Evolutionary conservation across 164 flowering plant genomes (phyloP).

Genomic region (Vitis labrusca): DNA sequence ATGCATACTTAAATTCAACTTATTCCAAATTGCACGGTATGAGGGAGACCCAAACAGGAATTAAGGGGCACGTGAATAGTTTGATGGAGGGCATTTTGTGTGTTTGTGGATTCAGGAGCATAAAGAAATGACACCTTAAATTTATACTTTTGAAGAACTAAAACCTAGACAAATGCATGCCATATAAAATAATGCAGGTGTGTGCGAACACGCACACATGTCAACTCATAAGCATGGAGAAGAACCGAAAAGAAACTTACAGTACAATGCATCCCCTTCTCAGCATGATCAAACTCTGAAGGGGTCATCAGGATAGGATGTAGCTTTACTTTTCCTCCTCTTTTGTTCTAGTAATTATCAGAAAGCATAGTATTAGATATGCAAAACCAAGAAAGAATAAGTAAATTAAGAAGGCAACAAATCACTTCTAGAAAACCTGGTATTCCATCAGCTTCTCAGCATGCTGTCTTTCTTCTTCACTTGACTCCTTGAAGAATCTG

Average conservation of each 20-base stretch:
- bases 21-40: too few relatives aligned
- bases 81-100: too few relatives aligned
- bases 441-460: constrained; percentile 44
- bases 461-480: constrained; percentile 44
- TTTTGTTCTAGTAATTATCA: constrained; percentile 21
- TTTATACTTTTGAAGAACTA: too few relatives aligned
- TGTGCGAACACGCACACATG: too few relatives aligned
- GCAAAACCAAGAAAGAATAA: neutral
- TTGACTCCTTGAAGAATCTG: constrained; percentile 44
- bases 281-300: constrained; percentile 37
- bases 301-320: constrained; percentile 25
- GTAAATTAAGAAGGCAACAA: neutral
- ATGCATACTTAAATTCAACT: too few relatives aligned
- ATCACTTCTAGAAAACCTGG: constrained; percentile 20
- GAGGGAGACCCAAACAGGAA: too few relatives aligned
- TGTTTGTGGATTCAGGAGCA: too few relatives aligned
- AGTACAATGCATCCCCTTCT: constrained; percentile 45
- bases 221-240: neutral
- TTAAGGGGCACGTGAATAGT: too few relatives aligned
- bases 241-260: constrained; percentile 11
- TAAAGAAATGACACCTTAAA: too few relatives aligned
- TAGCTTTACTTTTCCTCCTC: constrained; percentile 40
- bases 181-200: too few relatives aligned
- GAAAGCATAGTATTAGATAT: neutral
- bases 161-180: too few relatives aligned